phyloP scores from a whole-genome alignment of 1,284 basidiomycete genomes.

The Ganoderma lingzhi region DNA sequence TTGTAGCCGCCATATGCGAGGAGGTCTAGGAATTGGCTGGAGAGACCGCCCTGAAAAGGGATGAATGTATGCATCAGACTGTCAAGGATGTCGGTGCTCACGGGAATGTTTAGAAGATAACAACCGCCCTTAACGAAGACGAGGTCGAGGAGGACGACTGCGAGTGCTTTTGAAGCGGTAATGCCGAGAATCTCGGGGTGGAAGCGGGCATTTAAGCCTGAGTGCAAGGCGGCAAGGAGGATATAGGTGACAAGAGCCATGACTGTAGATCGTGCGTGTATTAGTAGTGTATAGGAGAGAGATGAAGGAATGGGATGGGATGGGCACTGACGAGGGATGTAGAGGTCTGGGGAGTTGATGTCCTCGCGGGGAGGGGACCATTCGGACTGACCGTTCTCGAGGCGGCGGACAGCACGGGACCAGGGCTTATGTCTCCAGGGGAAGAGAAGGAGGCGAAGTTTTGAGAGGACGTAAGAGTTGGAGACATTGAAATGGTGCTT shows the following conservation, averaged over 20 bases:
- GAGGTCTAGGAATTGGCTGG: conserved; percentile 76
- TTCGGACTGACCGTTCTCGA: conserved; percentile 77
- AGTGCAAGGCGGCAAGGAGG: conserved; percentile 85
- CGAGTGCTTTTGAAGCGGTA: conserved; percentile 84
- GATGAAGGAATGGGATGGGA: conserved; percentile 1
- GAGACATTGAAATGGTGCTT: conserved; percentile 98
- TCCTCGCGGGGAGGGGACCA: conserved; percentile 94
- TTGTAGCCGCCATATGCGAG: conserved; percentile 95
- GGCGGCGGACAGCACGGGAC: conserved; percentile 69
- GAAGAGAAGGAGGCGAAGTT: conserved; percentile 91
- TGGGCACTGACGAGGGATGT: conserved; percentile 84
- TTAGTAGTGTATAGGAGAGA: conserved; percentile 10
- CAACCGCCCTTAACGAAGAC: conserved; percentile 90
- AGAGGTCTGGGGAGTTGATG: conserved; percentile 95
- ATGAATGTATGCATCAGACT: background rate
- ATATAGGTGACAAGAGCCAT: conserved; percentile 99
- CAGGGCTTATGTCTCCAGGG: conserved; percentile 94
- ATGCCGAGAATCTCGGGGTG: conserved; percentile 92
- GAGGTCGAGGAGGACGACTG: conserved; percentile 88
- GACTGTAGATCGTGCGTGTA: conserved; percentile 51
- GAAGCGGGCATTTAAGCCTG: conserved; percentile 86
- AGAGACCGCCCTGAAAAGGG: conserved; percentile 50
- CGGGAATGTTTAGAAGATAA: conserved; percentile 66
- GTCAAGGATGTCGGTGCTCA: conserved; percentile 18
- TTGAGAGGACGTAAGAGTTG: conserved; percentile 94